These are phyloP conservation scores for Podila epicladia DNA, from an alignment of 192 early-diverging fungal species.

Conservation along the genomic window DNA sequence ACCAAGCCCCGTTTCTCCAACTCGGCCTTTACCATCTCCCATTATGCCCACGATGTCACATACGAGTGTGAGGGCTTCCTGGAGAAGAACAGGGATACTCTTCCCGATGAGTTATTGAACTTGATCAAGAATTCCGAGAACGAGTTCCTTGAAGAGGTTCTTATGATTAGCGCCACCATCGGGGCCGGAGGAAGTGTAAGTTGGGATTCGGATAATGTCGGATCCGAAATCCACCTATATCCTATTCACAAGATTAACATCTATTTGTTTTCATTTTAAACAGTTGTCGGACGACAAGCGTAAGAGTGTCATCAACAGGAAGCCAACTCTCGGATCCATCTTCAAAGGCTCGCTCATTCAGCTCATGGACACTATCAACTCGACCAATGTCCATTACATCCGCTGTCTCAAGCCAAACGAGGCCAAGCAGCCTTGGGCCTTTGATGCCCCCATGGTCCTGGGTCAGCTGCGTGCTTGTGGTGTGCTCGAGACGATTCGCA, in stretches of 20 bases:
- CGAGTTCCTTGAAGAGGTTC: conserved; percentile 84
- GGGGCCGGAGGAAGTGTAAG: conserved; percentile 51
- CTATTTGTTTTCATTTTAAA: neutral
- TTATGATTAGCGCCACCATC: conserved; percentile 53
- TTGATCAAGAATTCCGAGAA: conserved; percentile 81
- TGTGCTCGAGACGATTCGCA: conserved; percentile 98
- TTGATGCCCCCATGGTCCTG: conserved; percentile 95
- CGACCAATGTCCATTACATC: conserved; percentile 96
- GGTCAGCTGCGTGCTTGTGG: conserved; percentile 97
- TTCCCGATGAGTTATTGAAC: conserved; percentile 89
- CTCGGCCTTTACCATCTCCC: conserved; percentile 89
- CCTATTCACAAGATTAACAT: neutral
- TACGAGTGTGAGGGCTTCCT: conserved; percentile 98
- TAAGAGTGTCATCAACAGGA: conserved; percentile 69
- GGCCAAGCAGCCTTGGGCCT: conserved; percentile 89
- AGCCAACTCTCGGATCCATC: conserved; percentile 94
- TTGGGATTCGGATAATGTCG: neutral
- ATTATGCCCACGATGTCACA: conserved; percentile 94
- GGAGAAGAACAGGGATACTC: conserved; percentile 99
- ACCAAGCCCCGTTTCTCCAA: conserved; percentile 93
- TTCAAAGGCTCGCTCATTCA: conserved; percentile 95
- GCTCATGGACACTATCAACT: conserved; percentile 95
- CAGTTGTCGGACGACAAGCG: conserved; percentile 59
- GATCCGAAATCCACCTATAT: neutral
- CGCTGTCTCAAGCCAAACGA: conserved; percentile 99